A percentile compares a stretch with the other conserved stretches of the same genome.
phyloP scores from a whole-genome alignment of 2,329 filamentous ascomycete genomes.

The Alternaria solani region DNA sequence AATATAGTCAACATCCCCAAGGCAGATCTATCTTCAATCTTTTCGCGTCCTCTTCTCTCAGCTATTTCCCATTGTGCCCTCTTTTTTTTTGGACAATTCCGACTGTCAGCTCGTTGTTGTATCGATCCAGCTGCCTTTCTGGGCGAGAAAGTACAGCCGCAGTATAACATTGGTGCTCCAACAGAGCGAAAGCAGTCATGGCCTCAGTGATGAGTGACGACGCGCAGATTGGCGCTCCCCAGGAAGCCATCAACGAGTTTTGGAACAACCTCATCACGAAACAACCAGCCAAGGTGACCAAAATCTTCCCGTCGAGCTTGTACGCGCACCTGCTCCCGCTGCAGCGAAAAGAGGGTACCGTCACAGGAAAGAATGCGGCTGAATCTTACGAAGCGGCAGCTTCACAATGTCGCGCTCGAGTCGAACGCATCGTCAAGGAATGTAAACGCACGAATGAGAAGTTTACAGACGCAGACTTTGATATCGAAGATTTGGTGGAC shows the following conservation, averaged over 20 bases:
- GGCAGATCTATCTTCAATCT: neutral
- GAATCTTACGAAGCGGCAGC: constrained; percentile 77
- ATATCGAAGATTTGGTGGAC: constrained; percentile 75
- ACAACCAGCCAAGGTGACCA: constrained; percentile 74
- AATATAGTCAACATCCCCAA: constrained; percentile 8
- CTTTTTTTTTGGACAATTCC: neutral
- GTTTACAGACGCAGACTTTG: constrained; percentile 83
- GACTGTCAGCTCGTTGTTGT: neutral
- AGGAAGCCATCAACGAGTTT: constrained; percentile 73
- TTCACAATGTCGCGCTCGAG: constrained; percentile 69
- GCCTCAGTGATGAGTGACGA: constrained; percentile 28
- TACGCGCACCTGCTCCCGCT: constrained; percentile 60
- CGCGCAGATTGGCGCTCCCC: constrained; percentile 54
- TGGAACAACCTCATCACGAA: constrained; percentile 74
- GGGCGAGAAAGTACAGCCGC: neutral
- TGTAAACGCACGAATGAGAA: constrained; percentile 82
- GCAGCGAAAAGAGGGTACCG: constrained; percentile 56
- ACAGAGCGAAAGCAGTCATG: constrained; percentile 23
- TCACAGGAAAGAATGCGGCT: constrained; percentile 66
- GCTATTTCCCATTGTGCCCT: neutral
- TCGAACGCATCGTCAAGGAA: constrained; percentile 64
- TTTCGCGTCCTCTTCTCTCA: neutral
- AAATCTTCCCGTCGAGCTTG: constrained; percentile 71
- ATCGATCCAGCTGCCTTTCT: neutral
- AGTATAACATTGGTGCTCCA: neutral